Evolutionary conservation across 2,329 filamentous ascomycete genomes (phyloP), one percentile per base, ranked within the genome.

Genomic region (Microsporum ferrugineum): DNA sequence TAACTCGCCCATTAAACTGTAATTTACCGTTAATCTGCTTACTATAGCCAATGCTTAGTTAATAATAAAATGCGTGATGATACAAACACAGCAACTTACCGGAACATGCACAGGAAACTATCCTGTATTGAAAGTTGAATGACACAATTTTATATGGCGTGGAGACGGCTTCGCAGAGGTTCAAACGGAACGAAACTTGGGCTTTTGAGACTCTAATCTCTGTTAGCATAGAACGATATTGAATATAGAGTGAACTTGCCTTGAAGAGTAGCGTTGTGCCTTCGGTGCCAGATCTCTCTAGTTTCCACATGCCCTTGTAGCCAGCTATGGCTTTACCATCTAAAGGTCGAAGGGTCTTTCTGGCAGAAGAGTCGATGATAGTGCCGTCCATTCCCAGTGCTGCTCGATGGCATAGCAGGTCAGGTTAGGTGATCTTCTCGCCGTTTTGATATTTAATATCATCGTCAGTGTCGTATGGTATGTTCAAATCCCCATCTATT

Each of bases 391-490:
- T 38, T 38, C 36, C 36, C 12, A 38, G 36, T 5, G 36, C 36
- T 6, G 36, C 36, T 6, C 36, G 36, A 38, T 38, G 36, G 29
- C 49, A 36, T 34, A 36, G 12, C n/a, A 55, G 49, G 49, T 55
- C 33, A 49, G 45, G 49, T 36, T 55, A 55, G 31, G 29, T 23
- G 49, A 55, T 38, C 31, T 55, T 36, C 33, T 55, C 80, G 57
- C 57, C 58, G 29, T 55, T 61, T 34, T 61, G 38, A 29, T 62
- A 49, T 7, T 31, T 45, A 43, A 41, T 47, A 12, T 82, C 84
- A 67, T 92, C 89, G 0, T 87, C 83, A 63, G 90, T 84, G 65
- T 95, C 88, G 49, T 55, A 55, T 55, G n/a, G 49, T 55, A 36
- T 55, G 33, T 2, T 23, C 31, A 7, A 8, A 17, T 36, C 6